These are phyloP conservation scores for Trichoderma sp. DNA, from an alignment of 2,329 filamentous ascomycete species.

Conservation along the genomic window DNA sequence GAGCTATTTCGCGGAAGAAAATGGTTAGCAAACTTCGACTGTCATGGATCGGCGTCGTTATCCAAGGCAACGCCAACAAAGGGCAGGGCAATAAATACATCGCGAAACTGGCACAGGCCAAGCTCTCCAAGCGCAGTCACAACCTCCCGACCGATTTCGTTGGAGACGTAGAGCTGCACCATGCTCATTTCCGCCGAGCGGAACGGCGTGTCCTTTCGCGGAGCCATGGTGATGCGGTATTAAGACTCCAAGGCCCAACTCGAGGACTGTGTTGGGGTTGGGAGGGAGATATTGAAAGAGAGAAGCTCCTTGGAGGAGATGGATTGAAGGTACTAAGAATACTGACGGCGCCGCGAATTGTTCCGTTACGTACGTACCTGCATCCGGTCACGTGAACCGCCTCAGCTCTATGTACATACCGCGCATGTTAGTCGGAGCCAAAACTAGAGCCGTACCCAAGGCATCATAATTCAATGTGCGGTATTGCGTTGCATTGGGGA, in stretches of 20 bases:
- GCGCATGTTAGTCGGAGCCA: not conserved
- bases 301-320: not conserved
- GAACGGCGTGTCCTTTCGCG: slow-evolving; percentile 87
- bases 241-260: slow-evolving; percentile 33
- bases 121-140: slow-evolving; percentile 95
- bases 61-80: not conserved
- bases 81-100: slow-evolving; percentile 54
- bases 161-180: slow-evolving; percentile 98
- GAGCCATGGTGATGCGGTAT: slow-evolving; percentile 53
- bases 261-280: slow-evolving; percentile 27
- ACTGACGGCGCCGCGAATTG: slow-evolving; percentile 26
- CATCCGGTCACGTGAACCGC: slow-evolving; percentile 29
- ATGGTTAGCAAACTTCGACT: not conserved
- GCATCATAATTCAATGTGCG: not conserved
- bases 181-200: slow-evolving; percentile 99
- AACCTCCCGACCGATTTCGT: slow-evolving; percentile 97
- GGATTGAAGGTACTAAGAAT: not conserved
- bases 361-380: slow-evolving; percentile 26
- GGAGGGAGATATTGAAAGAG: slow-evolving; percentile 21
- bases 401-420: not conserved
- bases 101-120: slow-evolving; percentile 93
- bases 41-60: not conserved
- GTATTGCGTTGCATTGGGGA: not conserved
- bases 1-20: slow-evolving; percentile 96
- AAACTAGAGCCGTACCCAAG: slow-evolving; percentile 1